Percentiles rank a stretch among this genome's conserved stretches.
These are phyloP conservation scores for Colletotrichum chrysophilum DNA, from an alignment of 2,329 filamentous ascomycete species.

Conservation along the genomic window DNA sequence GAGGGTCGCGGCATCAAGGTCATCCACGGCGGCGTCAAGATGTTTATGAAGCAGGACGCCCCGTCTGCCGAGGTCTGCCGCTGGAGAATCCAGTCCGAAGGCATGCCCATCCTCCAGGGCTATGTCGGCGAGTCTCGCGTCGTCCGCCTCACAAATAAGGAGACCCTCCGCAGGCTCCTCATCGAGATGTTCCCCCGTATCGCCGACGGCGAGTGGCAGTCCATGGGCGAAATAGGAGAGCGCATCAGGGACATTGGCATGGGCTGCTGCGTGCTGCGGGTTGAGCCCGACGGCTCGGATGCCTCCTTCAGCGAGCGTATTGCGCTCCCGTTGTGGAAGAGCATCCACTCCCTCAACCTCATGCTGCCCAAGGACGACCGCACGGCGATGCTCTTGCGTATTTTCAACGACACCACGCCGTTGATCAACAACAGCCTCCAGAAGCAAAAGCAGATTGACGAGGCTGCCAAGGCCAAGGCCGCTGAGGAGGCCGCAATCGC, in stretches of 20 bases:
- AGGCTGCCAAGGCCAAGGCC: conserved; percentile 38
- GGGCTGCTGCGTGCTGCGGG: conserved; percentile 89
- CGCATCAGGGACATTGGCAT: conserved; percentile 79
- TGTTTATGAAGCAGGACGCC: conserved; percentile 98
- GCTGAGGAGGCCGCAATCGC: conserved; percentile 27
- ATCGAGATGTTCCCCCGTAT: conserved; percentile 98
- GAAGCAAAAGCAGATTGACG: conserved; percentile 43
- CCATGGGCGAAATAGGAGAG: conserved; percentile 87
- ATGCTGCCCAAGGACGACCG: conserved; percentile 99
- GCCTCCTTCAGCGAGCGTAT: conserved; percentile 73
- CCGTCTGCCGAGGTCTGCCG: conserved; percentile 85
- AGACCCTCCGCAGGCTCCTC: conserved; percentile 81
- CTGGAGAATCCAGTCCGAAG: conserved; percentile 96
- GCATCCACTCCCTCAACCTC: conserved; percentile 87
- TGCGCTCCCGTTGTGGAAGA: conserved; percentile 93
- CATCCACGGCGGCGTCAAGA: conserved; percentile 95
- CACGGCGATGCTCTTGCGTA: conserved; percentile 85
- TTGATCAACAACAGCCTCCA: conserved; percentile 73
- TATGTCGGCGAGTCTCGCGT: conserved; percentile 84
- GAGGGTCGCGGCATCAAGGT: conserved; percentile 93
- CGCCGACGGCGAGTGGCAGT: conserved; percentile 72
- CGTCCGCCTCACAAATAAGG: conserved; percentile 75
- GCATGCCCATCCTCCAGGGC: conserved; percentile 86
- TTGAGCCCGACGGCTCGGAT: conserved; percentile 75
- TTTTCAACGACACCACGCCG: conserved; percentile 89